Conservation (phyloP, 768 basidiomycete species). For the Boletus insuetus region DNA sequence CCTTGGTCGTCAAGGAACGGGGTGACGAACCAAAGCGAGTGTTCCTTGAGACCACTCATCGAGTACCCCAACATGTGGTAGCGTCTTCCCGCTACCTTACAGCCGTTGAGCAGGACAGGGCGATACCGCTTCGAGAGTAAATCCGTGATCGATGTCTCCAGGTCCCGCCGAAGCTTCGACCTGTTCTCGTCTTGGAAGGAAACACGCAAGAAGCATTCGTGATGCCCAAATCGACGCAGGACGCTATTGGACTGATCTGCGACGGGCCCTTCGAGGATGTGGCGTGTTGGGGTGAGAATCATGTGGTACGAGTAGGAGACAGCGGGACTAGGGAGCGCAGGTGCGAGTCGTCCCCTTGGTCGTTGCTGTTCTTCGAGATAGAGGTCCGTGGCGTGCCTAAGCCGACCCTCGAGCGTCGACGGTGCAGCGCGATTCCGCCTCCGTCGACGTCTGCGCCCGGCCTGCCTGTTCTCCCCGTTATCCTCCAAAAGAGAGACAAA, state of each 20-base stretch:
- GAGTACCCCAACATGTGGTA: constrained; percentile 52
- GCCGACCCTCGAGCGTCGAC: constrained; percentile 12
- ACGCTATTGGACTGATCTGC: constrained; percentile 39
- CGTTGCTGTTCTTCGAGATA: constrained; percentile 24
- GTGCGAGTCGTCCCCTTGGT: constrained; percentile 25
- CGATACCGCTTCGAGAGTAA: constrained; percentile 36
- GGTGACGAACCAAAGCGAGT: constrained; percentile 48
- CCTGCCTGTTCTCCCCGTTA: background rate
- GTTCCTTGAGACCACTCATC: constrained; percentile 49
- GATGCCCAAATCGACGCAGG: constrained; percentile 35
- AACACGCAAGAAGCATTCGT: constrained; percentile 47
- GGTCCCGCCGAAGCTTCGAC: constrained; percentile 35
- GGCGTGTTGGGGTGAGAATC: constrained; percentile 38
- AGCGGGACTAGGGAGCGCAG: constrained; percentile 13
- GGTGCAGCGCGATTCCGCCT: background rate
- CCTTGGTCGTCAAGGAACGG: constrained; percentile 36
- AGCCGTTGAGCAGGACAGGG: constrained; percentile 33
- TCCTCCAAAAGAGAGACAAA: constrained; percentile 24
- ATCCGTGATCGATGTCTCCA: constrained; percentile 28
- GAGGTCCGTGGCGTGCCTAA: constrained; percentile 16
- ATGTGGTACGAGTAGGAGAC: constrained; percentile 37
- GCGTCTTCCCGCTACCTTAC: constrained; percentile 40
- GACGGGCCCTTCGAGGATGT: constrained; percentile 39
- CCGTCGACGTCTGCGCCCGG: background rate
- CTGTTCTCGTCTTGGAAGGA: constrained; percentile 48